Base-by-base conservation (phyloP, 179 eudicot species). In the Pouteria campechiana region DNA sequence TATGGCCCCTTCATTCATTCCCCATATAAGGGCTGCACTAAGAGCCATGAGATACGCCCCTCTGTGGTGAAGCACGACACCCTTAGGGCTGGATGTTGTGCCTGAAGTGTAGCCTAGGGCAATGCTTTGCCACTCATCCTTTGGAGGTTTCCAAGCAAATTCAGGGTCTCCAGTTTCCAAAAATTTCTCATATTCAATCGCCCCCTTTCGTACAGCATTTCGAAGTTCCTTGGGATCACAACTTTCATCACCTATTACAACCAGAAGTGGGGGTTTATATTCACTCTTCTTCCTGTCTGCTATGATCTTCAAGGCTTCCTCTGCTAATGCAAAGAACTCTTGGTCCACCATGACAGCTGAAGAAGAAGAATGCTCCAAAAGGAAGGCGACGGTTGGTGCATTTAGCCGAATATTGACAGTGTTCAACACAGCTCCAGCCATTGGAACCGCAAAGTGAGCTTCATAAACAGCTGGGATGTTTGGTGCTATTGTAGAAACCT, bases 401-500 rank as follows among this genome's bases (percentile, higher is more conserved):
- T 86, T 90, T 12, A 85, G 81, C 32, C 98, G 98, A 48, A 90
- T 65, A 33, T 90, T 90, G 56, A 90, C 75, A 1, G 95, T 72
- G 48, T 86, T 85, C 49, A 90, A 32, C 18, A 85, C 98, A 11
- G 98, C 95, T 27, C 98, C 98, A 1, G 83, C 59, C 98, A 90
- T 90, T 21, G 98, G 95, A 49, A 90, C 77, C 40, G 86, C 95
- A 51, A 85, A 90, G 81, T 90, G 98, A 57, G 93, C 83, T 74
- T 90, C 98, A 49, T 76, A 90, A 44, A 76, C 60, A 30, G 95
- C 90, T 15, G 98, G 98, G 39, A 68, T 51, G 46, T 90, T 90
- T 35, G 98, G 98, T 15, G 98, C 93, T 63, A 90, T 79, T 22
- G 86, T 73, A 8, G 98, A 83, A 13, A 90, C 98, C 98, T 90